phyloP scores from a whole-genome alignment of 1,284 basidiomycete species.

The Naganishia sp. region DNA sequence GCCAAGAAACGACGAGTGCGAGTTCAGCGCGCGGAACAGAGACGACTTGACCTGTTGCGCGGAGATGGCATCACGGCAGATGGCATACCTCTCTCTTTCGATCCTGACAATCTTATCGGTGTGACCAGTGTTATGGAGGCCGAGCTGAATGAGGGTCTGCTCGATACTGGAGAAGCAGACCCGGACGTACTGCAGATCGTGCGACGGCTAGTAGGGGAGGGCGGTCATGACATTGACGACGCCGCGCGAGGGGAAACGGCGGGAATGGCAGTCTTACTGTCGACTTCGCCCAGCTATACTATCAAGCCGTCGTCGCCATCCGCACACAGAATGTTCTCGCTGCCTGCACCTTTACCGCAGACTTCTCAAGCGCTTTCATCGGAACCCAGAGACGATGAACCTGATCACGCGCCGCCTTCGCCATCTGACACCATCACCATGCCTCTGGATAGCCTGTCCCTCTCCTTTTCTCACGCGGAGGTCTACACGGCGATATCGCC shows the following conservation, averaged over 20 bases:
- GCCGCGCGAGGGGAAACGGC: not conserved
- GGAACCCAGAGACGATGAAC: not conserved
- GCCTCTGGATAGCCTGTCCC: slow-evolving; percentile 49
- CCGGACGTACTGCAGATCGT: slow-evolving; percentile 12
- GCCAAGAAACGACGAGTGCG: slow-evolving; percentile 14
- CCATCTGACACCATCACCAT: slow-evolving; percentile 34
- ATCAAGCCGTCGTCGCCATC: slow-evolving; percentile 26
- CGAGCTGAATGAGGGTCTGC: not conserved
- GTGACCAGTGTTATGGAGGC: slow-evolving; percentile 3
- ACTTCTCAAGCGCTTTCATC: not conserved
- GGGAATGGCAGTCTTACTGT: not conserved
- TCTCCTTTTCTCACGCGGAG: slow-evolving; percentile 48
- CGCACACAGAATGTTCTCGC: slow-evolving; percentile 18
- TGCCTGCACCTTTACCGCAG: not conserved
- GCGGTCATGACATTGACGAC: not conserved
- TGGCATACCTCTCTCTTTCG: slow-evolving; percentile 7
- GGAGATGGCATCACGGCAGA: slow-evolving; percentile 45
- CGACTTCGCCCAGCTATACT: slow-evolving; percentile 30
- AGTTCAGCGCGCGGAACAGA: slow-evolving; percentile 19
- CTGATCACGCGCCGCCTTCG: slow-evolving; percentile 10
- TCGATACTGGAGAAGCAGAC: slow-evolving; percentile 13
- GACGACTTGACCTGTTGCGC: slow-evolving; percentile 43
- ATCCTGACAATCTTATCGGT: not conserved
- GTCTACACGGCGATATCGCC: slow-evolving; percentile 10
- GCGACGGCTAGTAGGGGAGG: slow-evolving; percentile 9